phyloP scores from a whole-genome alignment of 108 stramenopile genomes.

The Skeletonema marinoi region DNA sequence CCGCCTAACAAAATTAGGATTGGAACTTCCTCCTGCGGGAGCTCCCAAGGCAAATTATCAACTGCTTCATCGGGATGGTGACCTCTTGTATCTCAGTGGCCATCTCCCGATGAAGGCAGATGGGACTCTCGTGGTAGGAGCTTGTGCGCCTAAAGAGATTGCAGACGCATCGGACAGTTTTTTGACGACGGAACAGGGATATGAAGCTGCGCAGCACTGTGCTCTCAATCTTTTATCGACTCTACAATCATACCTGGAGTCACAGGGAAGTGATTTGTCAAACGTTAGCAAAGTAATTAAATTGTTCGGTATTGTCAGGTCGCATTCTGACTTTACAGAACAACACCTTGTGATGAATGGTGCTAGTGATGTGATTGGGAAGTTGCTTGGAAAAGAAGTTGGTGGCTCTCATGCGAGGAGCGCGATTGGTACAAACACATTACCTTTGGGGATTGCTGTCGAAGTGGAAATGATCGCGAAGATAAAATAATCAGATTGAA shows the following conservation, averaged over 20 bases:
- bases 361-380: constrained; percentile 34
- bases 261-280: constrained; percentile 35
- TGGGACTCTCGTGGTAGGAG: constrained; percentile 50
- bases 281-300: constrained; percentile 34
- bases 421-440: constrained; percentile 45
- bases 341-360: constrained; percentile 54
- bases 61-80: constrained; percentile 44
- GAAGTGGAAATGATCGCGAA: constrained; percentile 50
- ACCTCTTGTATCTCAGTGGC: constrained; percentile 52
- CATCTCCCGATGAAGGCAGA: constrained; percentile 52
- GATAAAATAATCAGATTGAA: neutral
- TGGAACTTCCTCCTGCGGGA: constrained; percentile 33
- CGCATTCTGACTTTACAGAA: constrained; percentile 38
- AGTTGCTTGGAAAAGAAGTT: constrained; percentile 44
- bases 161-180: constrained; percentile 2
- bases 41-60: constrained; percentile 46
- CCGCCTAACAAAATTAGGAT: constrained; percentile 26
- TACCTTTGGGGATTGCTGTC: constrained; percentile 45
- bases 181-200: constrained; percentile 53
- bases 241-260: constrained; percentile 33
- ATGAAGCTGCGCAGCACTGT: constrained; percentile 55
- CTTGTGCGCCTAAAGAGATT: constrained; percentile 51
- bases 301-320: constrained; percentile 46
- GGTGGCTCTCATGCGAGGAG: constrained; percentile 50
- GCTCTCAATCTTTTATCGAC: constrained; percentile 61